Base-by-base conservation (phyloP, 352 stramenopile species). In the Globisporangium emineosum region DNA sequence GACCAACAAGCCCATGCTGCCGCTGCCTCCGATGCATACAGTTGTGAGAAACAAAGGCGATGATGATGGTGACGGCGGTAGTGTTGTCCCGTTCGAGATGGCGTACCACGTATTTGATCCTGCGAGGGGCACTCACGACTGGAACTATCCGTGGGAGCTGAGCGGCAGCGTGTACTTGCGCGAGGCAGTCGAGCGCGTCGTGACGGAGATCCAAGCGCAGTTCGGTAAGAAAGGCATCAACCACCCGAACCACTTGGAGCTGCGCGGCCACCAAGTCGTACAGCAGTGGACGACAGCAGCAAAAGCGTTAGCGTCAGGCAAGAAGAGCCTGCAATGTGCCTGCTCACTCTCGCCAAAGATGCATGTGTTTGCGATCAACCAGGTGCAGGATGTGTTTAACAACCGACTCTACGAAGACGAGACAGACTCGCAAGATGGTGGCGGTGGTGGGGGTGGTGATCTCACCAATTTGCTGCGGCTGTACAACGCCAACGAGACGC, bases 81-180 rank as follows among this genome's bases (percentile, higher is more conserved):
- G 13, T 27, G 25, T 33, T n/a, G 23, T 42, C 27, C 55, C 35
- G 21, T 47, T 47, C 3, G 32, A 68, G 47, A 56, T 65, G 27
- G 43, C 53, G 30, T 77, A 74, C 65, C 65, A 78, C 35, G 69
- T 68, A 57, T 88, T 89, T 70, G 65, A 83, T 25, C 75, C 81
- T 25, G 67, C 76, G 49, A 57, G 69, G n/a, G 81, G 79, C 6
- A 30, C 17, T 4, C 68, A 77, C 32, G 89, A 97, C 54, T 97
- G 84, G 84, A 78, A 85, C 45, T 97, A 97, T 62, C 84, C 86
- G 7, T 97, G 87, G 72, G 89, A 97, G 71, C 72, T 97, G 25
- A 94, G 85, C 53, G 86, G 84, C n/a, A 89, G 80, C 3, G 64
- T 96, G 17, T 97, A 96, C 66, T 67, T 67, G 21, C 66, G 62